Conservation (phyloP, 257 asterid species). For the Nicotiana knightiana region DNA sequence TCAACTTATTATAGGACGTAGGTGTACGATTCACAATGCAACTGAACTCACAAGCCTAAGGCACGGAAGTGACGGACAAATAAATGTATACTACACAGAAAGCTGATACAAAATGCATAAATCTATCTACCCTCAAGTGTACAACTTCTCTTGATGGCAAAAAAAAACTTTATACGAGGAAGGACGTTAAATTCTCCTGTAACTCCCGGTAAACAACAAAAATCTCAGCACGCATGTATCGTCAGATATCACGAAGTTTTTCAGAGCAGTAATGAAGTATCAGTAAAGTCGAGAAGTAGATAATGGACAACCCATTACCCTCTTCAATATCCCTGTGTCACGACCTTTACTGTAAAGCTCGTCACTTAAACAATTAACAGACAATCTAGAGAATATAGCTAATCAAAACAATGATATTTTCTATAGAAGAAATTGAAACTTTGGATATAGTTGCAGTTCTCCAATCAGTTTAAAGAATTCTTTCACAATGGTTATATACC, state of each 20-base stretch:
- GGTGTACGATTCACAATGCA: neutral
- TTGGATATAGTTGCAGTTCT: neutral
- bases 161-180: neutral
- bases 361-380: neutral
- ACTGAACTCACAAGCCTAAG: neutral
- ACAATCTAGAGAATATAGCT: neutral
- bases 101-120: neutral
- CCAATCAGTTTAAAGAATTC: neutral
- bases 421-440: neutral
- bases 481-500: conserved; percentile 32
- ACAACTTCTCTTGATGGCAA: neutral
- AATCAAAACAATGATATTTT: neutral
- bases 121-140: neutral
- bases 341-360: neutral
- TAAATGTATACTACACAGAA: neutral
- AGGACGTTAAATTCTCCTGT: neutral
- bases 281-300: neutral
- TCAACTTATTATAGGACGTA: no score
- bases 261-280: neutral
- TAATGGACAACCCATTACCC: neutral
- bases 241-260: neutral
- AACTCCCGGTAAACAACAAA: neutral
- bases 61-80: neutral
- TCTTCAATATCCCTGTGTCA: neutral
- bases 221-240: neutral